phyloP scores from a whole-genome alignment of 2,329 filamentous ascomycete genomes.

The Zymoseptoria crescenta region DNA sequence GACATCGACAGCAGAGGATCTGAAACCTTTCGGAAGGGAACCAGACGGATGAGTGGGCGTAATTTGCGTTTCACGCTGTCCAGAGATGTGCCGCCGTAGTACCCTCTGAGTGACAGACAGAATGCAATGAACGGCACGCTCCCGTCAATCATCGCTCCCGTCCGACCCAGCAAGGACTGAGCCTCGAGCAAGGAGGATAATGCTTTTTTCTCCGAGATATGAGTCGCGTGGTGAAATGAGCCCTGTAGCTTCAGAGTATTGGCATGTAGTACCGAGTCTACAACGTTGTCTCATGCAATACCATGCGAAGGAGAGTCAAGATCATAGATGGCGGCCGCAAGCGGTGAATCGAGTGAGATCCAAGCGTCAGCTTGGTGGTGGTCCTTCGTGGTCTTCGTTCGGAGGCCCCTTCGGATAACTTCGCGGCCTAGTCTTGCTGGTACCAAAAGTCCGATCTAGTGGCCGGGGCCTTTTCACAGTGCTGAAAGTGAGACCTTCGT shows the following conservation, averaged over 20 bases:
- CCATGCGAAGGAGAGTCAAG: not conserved
- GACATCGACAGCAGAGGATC: conserved; percentile 48
- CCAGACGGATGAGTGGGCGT: conserved; percentile 3
- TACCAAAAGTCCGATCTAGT: conserved; percentile 6
- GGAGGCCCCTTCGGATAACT: conserved; percentile 14
- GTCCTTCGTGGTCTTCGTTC: conserved; percentile 7
- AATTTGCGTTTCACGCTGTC: conserved; percentile 16
- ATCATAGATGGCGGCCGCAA: not conserved
- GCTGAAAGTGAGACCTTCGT: not conserved
- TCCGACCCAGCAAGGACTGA: conserved; percentile 5
- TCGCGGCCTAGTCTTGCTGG: conserved; percentile 4
- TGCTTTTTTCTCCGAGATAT: not conserved
- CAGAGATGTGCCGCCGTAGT: conserved; percentile 1
- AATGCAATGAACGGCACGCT: conserved; percentile 5
- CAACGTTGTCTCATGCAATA: not conserved
- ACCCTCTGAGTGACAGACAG: conserved; percentile 6
- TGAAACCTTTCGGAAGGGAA: conserved; percentile 7
- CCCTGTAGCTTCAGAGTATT: not conserved
- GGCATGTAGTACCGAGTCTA: not conserved
- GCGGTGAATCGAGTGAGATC: conserved; percentile 8
- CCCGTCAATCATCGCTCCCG: conserved; percentile 12
- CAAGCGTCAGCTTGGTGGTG: conserved; percentile 13
- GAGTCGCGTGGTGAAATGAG: not conserved
- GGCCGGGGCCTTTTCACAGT: not conserved
- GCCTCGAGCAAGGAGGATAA: not conserved